These are phyloP conservation scores for Clathrus columnatus DNA, from an alignment of 768 basidiomycete genomes.

Conservation along the genomic window DNA sequence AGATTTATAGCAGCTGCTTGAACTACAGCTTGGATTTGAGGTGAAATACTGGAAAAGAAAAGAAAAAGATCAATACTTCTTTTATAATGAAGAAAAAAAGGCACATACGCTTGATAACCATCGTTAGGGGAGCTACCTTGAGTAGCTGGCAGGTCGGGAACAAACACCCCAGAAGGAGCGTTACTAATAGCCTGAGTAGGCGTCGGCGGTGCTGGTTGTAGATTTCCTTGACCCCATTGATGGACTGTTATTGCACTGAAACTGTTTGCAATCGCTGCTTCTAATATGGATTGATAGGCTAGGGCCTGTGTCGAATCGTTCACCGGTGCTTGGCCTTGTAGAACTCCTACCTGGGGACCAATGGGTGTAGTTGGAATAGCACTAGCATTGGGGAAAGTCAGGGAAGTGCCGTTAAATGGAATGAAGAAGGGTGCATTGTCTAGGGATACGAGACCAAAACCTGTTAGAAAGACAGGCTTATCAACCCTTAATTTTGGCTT, in stretches of 20 bases:
- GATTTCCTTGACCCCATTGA: conserved; percentile 17
- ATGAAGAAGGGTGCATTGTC: conserved; percentile 44
- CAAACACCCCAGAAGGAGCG: conserved; percentile 21
- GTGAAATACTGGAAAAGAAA: neutral
- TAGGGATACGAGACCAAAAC: conserved; percentile 57
- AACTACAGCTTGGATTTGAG: neutral
- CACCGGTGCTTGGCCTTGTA: conserved; percentile 20
- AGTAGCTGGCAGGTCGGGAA: conserved; percentile 29
- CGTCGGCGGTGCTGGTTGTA: conserved; percentile 27
- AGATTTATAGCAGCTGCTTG: neutral
- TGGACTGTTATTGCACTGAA: conserved; percentile 21
- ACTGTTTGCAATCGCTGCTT: conserved; percentile 27
- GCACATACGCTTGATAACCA: conserved; percentile 34
- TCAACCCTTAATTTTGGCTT: conserved; percentile 29
- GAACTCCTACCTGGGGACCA: neutral
- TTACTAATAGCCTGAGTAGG: conserved; percentile 18
- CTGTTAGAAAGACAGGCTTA: conserved; percentile 46
- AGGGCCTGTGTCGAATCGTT: conserved; percentile 44
- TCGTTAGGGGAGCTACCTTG: conserved; percentile 45
- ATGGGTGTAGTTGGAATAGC: conserved; percentile 13
- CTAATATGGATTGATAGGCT: conserved; percentile 47
- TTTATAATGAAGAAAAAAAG: neutral
- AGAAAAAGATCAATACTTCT: neutral
- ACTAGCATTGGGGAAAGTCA: neutral
- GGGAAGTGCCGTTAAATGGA: conserved; percentile 45